Evolutionary conservation across 352 stramenopile genomes (phyloP).

Genomic region (Elongisporangium anandrum): DNA sequence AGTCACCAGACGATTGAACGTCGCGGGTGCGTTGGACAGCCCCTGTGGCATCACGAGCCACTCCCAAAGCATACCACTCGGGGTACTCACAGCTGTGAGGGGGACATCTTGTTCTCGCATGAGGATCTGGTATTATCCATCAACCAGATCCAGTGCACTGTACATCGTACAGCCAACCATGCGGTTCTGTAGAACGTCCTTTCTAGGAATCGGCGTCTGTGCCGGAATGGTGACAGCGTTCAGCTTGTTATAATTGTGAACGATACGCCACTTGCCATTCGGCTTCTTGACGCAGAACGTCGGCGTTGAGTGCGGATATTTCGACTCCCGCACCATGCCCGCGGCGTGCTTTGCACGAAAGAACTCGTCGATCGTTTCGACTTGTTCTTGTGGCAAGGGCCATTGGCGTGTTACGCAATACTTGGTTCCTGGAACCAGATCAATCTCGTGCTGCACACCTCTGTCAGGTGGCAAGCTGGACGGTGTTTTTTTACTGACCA

Average conservation of each 20-base stretch:
- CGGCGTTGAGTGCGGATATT: conserved; percentile 13
- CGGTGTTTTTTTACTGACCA: background rate
- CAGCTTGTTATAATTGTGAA: conserved; percentile 16
- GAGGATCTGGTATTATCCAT: no score
- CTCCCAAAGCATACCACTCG: no score
- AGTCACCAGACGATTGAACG: conserved; percentile 19
- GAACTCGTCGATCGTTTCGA: conserved; percentile 12
- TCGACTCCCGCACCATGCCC: conserved; percentile 12
- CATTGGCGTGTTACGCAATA: conserved; percentile 13
- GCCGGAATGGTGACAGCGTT: conserved; percentile 12
- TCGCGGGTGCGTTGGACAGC: conserved; percentile 1
- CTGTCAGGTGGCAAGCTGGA: conserved; percentile 6
- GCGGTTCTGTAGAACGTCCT: no score
- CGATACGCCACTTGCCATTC: conserved; percentile 14
- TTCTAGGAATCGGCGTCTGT: conserved; percentile 10
- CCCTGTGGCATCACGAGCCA: no score
- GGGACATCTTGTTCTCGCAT: no score
- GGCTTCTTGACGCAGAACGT: conserved; percentile 22
- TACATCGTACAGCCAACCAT: no score
- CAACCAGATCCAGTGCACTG: no score
- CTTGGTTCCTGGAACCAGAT: conserved; percentile 11
- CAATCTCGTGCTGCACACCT: conserved; percentile 12
- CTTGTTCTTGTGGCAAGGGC: conserved; percentile 14
- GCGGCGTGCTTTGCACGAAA: conserved; percentile 7
- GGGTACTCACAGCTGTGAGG: no score